Percentiles rank a stretch among this genome's conserved stretches.
Conservation (phyloP, 352 stramenopile species). For the Phytophthora fragariaefolia region DNA sequence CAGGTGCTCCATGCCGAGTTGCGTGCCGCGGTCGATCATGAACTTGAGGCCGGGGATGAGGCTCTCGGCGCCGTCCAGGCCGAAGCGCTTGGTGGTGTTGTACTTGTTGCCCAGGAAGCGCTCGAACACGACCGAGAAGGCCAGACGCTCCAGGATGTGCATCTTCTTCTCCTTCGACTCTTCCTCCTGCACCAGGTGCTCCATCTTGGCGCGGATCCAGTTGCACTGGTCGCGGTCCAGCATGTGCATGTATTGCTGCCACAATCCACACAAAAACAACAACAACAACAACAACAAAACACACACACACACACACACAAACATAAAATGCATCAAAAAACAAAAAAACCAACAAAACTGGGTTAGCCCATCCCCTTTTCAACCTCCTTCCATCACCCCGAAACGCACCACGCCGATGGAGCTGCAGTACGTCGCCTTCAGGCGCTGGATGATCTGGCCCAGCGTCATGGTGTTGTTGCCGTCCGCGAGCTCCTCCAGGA, state of each 20-base stretch:
- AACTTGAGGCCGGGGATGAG: conserved; percentile 96
- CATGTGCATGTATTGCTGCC: conserved; percentile 99
- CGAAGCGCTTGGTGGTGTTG: conserved; percentile 99
- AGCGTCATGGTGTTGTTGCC: conserved; percentile 91
- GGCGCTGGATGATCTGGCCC: conserved; percentile 93
- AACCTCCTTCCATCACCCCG: too few relatives aligned
- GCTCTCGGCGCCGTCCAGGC: conserved; percentile 96
- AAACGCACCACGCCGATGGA: conserved; percentile 93
- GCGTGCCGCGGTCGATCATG: conserved; percentile 95
- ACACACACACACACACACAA: too few relatives aligned
- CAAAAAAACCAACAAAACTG: background rate
- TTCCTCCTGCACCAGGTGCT: conserved; percentile 73
- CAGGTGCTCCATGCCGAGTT: conserved; percentile 96
- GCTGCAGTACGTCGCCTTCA: conserved; percentile 98
- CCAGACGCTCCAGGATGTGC: conserved; percentile 97
- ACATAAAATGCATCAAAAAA: conserved; percentile 4
- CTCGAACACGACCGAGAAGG: conserved; percentile 99
- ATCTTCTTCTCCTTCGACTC: conserved; percentile 94
- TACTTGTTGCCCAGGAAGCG: conserved; percentile 98
- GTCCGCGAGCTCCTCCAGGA: conserved; percentile 84
- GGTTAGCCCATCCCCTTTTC: too few relatives aligned
- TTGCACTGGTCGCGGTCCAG: conserved; percentile 96
- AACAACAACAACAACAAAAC: too few relatives aligned
- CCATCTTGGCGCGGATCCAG: conserved; percentile 95
- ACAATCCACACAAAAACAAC: too few relatives aligned